phyloP scores from a whole-genome alignment of 2,329 filamentous ascomycete species.

The Aspergillus sojae region DNA sequence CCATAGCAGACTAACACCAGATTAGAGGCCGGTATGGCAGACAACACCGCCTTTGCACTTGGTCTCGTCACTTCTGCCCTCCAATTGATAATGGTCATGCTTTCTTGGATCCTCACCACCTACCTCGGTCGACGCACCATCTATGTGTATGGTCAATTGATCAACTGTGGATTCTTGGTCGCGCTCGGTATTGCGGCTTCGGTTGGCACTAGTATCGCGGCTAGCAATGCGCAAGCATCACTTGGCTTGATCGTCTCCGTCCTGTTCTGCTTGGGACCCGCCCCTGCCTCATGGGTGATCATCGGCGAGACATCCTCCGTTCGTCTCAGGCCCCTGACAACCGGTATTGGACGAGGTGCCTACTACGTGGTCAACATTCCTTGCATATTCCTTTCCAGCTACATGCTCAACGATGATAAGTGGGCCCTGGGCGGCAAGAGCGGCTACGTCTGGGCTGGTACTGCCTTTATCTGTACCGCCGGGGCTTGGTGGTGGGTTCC shows the following conservation, averaged over 20 bases:
- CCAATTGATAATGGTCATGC: slow-evolving; percentile 35
- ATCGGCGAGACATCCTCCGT: slow-evolving; percentile 69
- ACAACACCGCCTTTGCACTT: slow-evolving; percentile 60
- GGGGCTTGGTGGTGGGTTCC: slow-evolving; percentile 54
- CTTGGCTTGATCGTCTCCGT: slow-evolving; percentile 68
- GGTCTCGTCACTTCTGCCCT: slow-evolving; percentile 68
- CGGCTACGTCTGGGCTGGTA: slow-evolving; percentile 55
- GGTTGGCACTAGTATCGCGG: slow-evolving; percentile 42
- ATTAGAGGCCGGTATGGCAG: slow-evolving; percentile 62
- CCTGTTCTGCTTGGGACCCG: slow-evolving; percentile 64
- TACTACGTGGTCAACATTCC: slow-evolving; percentile 69
- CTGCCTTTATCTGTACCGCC: slow-evolving; percentile 49
- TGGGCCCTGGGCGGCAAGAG: slow-evolving; percentile 56
- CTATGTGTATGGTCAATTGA: too few relatives aligned
- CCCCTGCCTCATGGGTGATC: slow-evolving; percentile 67
- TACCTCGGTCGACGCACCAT: too few relatives aligned
- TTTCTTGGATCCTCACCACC: too few relatives aligned
- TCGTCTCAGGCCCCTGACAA: slow-evolving; percentile 66
- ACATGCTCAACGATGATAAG: slow-evolving; percentile 60
- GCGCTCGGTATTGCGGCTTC: slow-evolving; percentile 63
- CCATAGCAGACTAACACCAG: slow-evolving; percentile 30
- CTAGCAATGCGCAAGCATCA: slow-evolving; percentile 60
- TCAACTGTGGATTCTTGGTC: too few relatives aligned
- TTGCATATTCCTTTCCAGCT: slow-evolving; percentile 64
- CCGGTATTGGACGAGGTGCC: slow-evolving; percentile 63